Evolutionary conservation across 768 basidiomycete genomes (phyloP), one percentile per base, ranked within the genome.

Genomic region (Lepiota venenata): DNA sequence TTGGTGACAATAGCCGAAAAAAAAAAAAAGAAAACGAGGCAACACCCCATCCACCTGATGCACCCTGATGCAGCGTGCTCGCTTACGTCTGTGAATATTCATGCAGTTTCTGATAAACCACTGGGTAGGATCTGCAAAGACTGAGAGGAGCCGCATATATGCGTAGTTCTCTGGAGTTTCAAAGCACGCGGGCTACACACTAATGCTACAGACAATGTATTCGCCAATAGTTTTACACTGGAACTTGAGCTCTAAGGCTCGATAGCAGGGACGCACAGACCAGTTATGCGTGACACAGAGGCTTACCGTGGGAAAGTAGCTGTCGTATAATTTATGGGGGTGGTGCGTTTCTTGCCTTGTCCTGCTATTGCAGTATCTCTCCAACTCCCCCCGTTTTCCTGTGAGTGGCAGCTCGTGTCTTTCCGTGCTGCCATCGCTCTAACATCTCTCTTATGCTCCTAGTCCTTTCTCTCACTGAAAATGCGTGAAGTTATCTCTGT

Each of bases 401-500:
- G 71, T 75, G 58, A 68, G 74, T 70, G 18, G 44, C 47, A 51
- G 56, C 50, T 56, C 58, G 69, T 64, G 64, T 59, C 64, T 66
- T 61, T 11, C 62, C 15, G 20, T 16, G 29, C 22, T 32, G 43
- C 29, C 50, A 32, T 47, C 55, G 32, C 38, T 18, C 62, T 70
- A 62, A 69, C 64, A 40, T 58, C 38, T 47, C 20, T n/a, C 47
- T 38, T 46, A 16, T 29, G 14, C 43, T 20, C 36, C 25, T 47
- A 73, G 68, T 56, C 43, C 45, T 60, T 38, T 37, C 38, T 41
- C 22, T 36, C 60, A 62, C 57, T 60, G 38, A 66, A 65, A 72
- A 92, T 92, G 90, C 88, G 90, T 80, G 90, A 92, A 88, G 94
- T 98, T 74, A 96, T 97, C 79, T 96, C 93, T 63, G 81, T 98